Conservation (phyloP, 139 green algal species). For the Yamagishiella unicocca region DNA sequence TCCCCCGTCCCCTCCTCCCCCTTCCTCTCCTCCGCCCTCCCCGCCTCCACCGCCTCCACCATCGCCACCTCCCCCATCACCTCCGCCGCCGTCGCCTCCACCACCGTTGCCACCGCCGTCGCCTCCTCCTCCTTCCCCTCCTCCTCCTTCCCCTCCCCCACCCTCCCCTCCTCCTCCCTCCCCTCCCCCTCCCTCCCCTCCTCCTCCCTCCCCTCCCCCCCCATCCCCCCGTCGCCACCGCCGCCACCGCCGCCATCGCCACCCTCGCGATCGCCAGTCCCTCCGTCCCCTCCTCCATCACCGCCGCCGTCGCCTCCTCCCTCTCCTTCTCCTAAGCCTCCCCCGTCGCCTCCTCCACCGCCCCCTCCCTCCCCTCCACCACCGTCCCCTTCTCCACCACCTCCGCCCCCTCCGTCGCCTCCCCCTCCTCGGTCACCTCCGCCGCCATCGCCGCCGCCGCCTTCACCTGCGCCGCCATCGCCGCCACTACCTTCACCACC, state of each 20-base stretch:
- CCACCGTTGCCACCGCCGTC: no score
- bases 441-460: no score
- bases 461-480: not conserved
- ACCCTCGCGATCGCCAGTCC: not conserved
- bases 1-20: not conserved
- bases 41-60: not conserved
- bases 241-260: not conserved
- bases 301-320: not conserved
- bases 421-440: not conserved
- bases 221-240: no score
- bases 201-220: no score
- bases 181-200: not conserved
- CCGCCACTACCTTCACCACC: not conserved
- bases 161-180: not conserved
- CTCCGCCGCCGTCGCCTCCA: not conserved
- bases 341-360: no score
- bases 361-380: not conserved
- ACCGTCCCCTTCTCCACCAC: not conserved
- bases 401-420: no score
- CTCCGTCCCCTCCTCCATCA: no score
- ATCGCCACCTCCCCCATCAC: not conserved
- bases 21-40: not conserved
- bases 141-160: not conserved
- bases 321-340: no score
- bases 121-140: not conserved